Base-by-base conservation (phyloP, 176 grass and related monocot genomes). In the Leersia perrieri region DNA sequence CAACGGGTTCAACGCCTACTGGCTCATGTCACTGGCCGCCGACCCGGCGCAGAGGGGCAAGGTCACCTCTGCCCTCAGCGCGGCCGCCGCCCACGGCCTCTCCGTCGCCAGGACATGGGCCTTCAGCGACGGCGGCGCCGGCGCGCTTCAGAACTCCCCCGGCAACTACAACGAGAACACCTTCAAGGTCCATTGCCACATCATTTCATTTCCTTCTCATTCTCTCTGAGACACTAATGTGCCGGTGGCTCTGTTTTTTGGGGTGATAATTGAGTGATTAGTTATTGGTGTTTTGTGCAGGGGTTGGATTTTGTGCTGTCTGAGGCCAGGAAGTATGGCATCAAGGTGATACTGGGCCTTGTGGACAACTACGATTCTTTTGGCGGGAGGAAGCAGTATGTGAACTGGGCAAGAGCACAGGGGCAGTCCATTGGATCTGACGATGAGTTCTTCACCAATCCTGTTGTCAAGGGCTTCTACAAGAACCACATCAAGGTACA, bases 1-100 rank as follows among this genome's bases (percentile, higher is more conserved):
- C 35, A 95, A 95, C 76, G 97, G 97, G 12, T 99, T 93, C 90
- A 99, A 99, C 77, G 91, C 97, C 39, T 99, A 99, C 80, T 99
- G 97, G 97, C 87, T 99, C 75, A 99, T 93, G 90, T 74, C 82
- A 41, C 7, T 99, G 31, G 90, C 82, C 72, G 80, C 90, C 33
- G 84, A 95, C 82, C 89, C 89, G 20, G 32, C 87, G 68, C 93
- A 87, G 88, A 88, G 82, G 60, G 74, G 72, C 29, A 99, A 93
- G 79, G 87, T 95, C 33, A 80, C 89, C 11, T 72, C 87, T 32
- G 87, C 70, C 23, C 58, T 99, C 2, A 68, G 68, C 33, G 83
- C 93, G 64, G 93, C 97, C 60, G 89, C 90, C 51, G 71, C 25
- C 57, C 76, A 83, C 53, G 91, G 90, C 66, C 97, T 99, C 84